Percentiles rank a stretch among this genome's conserved stretches.
These are phyloP conservation scores for Coemansia sp. DNA, from an alignment of 192 early-diverging fungal genomes.

Conservation along the genomic window DNA sequence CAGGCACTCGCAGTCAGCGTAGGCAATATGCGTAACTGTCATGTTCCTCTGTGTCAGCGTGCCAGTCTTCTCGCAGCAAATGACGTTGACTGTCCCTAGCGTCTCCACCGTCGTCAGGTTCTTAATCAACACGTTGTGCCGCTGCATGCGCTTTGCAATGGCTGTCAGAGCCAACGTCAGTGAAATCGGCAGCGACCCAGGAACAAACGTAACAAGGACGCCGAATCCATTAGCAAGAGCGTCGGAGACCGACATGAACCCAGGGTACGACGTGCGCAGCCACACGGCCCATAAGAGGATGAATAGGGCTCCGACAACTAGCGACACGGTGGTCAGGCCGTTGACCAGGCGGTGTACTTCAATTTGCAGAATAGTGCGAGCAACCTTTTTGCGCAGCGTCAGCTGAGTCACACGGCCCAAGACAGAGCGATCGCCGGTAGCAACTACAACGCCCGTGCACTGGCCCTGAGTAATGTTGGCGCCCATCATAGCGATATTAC, in stretches of 20 bases:
- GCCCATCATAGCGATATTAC: slow-evolving; percentile 80
- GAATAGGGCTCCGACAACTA: slow-evolving; percentile 52
- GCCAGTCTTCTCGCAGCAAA: slow-evolving; percentile 89
- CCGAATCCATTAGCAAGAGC: slow-evolving; percentile 60
- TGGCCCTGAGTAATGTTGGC: slow-evolving; percentile 70
- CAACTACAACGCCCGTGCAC: slow-evolving; percentile 70
- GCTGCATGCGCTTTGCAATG: slow-evolving; percentile 73
- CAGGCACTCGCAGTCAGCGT: slow-evolving; percentile 29
- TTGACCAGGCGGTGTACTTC: slow-evolving; percentile 75
- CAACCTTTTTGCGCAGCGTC: slow-evolving; percentile 22
- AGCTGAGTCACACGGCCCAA: slow-evolving; percentile 73
- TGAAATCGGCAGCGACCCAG: slow-evolving; percentile 76
- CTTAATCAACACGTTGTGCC: slow-evolving; percentile 71
- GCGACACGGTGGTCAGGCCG: slow-evolving; percentile 62
- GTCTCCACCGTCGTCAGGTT: slow-evolving; percentile 86
- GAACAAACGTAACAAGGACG: slow-evolving; percentile 74
- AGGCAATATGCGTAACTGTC: slow-evolving; percentile 47
- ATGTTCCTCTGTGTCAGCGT: slow-evolving; percentile 83
- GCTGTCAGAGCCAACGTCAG: slow-evolving; percentile 74
- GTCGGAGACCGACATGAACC: slow-evolving; percentile 56
- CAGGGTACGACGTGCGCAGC: slow-evolving; percentile 58
- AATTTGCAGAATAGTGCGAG: slow-evolving; percentile 62
- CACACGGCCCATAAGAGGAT: slow-evolving; percentile 58
- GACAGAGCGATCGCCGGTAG: slow-evolving; percentile 73
- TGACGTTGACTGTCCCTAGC: slow-evolving; percentile 73